A percentile compares a stretch with the other conserved stretches of the same genome.
phyloP scores from a whole-genome alignment of 129 eudicot species.

The Chrysanthemum makinoi region DNA sequence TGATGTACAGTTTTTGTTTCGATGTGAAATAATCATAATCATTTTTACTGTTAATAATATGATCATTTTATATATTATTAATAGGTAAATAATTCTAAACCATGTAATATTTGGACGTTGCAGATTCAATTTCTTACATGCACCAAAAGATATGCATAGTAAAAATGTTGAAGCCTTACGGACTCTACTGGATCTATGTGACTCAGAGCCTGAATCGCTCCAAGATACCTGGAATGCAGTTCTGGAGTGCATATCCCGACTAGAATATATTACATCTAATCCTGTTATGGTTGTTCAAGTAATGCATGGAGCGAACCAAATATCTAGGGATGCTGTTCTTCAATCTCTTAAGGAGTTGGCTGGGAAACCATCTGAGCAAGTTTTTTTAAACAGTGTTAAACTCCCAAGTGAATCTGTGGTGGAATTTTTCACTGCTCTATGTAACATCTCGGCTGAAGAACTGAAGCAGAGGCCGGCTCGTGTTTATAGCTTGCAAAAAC shows the following conservation, averaged over 20 bases:
- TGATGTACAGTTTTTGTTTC: too few species aligned
- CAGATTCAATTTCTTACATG: slow-evolving; percentile 87
- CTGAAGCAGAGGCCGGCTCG: slow-evolving; percentile 82
- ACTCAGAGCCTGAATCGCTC: slow-evolving; percentile 68
- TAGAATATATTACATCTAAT: slow-evolving; percentile 61
- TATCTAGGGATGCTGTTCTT: slow-evolving; percentile 68
- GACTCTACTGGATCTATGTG: slow-evolving; percentile 67
- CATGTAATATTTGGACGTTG: slow-evolving; percentile 11
- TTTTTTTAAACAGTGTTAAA: slow-evolving; percentile 71
- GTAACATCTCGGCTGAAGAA: slow-evolving; percentile 81
- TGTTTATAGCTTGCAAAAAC: slow-evolving; percentile 86
- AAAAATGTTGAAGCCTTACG: slow-evolving; percentile 92
- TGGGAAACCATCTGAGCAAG: slow-evolving; percentile 81
- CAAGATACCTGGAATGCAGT: slow-evolving; percentile 93
- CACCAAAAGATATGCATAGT: slow-evolving; percentile 75
- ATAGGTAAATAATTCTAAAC: background rate
- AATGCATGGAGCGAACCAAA: slow-evolving; percentile 86
- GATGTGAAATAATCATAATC: too few species aligned
- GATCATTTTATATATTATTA: too few species aligned
- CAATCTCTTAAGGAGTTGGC: slow-evolving; percentile 83
- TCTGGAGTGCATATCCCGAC: slow-evolving; percentile 86
- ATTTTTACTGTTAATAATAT: too few species aligned
- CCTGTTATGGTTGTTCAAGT: slow-evolving; percentile 67
- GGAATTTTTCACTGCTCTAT: slow-evolving; percentile 83
- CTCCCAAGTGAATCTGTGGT: slow-evolving; percentile 90